Conservation (phyloP, 371 early-diverging fungal species). For the Pancytospora philotis region DNA sequence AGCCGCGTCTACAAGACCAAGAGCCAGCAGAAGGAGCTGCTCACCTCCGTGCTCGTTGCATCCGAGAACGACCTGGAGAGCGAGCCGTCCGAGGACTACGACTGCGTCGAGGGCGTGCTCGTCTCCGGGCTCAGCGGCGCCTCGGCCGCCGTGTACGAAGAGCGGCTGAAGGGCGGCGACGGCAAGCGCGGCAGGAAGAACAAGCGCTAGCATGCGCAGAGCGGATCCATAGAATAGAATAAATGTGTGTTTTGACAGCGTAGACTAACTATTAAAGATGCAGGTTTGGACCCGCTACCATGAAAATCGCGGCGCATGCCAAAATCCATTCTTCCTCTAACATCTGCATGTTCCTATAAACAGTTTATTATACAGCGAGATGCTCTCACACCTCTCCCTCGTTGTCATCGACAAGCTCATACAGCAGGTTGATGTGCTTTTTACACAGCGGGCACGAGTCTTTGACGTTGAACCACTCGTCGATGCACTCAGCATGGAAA, state of each 20-base stretch:
- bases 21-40: slow-evolving; percentile 71
- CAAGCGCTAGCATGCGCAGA: too few relatives aligned
- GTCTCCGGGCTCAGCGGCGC: slow-evolving; percentile 72
- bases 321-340: too few relatives aligned
- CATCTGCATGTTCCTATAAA: too few relatives aligned
- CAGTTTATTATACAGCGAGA: too few relatives aligned
- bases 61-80: slow-evolving; percentile 62
- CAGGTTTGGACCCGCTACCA: too few relatives aligned
- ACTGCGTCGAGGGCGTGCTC: slow-evolving; percentile 51
- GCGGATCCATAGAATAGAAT: too few relatives aligned
- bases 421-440: slow-evolving; percentile 58
- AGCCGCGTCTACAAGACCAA: slow-evolving; percentile 67
- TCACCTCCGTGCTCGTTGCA: slow-evolving; percentile 72
- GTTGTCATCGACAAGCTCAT: slow-evolving; percentile 57
- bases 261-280: too few relatives aligned
- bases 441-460: slow-evolving; percentile 61
- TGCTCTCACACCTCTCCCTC: neutral
- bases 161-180: too few relatives aligned
- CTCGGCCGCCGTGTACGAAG: neutral
- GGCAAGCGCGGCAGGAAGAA: too few relatives aligned
- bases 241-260: too few relatives aligned
- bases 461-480: slow-evolving; percentile 60
- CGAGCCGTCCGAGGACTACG: slow-evolving; percentile 59
- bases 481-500: slow-evolving; percentile 60
- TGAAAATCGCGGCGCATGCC: too few relatives aligned